These are phyloP conservation scores for Jamesozyma spencerorum DNA, from an alignment of 805 yeast species.

Conservation along the genomic window DNA sequence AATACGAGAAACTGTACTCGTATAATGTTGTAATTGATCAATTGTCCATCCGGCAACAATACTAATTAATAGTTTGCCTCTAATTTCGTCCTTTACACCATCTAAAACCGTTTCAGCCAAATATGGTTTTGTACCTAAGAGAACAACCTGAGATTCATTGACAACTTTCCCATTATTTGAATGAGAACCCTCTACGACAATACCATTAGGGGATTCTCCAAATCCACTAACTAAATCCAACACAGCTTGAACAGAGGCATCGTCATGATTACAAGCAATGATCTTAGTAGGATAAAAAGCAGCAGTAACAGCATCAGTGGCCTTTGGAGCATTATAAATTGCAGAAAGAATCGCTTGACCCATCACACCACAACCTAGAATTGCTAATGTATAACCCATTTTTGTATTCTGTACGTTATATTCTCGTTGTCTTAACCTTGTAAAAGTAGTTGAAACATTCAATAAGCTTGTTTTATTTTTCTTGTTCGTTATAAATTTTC, in stretches of 20 bases:
- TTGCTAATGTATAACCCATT: slow-evolving; percentile 50
- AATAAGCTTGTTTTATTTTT: too few relatives aligned
- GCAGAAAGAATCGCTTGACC: slow-evolving; percentile 89
- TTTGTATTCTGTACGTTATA: not conserved
- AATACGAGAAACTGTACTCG: slow-evolving; percentile 66
- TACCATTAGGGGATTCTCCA: slow-evolving; percentile 36
- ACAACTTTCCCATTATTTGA: slow-evolving; percentile 54
- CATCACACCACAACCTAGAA: slow-evolving; percentile 92
- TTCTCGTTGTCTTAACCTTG: too few relatives aligned
- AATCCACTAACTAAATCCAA: slow-evolving; percentile 39
- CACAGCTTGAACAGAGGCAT: slow-evolving; percentile 39
- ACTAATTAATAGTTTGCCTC: slow-evolving; percentile 59
- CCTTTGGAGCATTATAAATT: slow-evolving; percentile 27
- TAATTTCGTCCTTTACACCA: slow-evolving; percentile 38
- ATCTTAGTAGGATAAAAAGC: slow-evolving; percentile 55
- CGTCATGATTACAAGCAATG: slow-evolving; percentile 57
- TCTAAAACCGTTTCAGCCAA: slow-evolving; percentile 54
- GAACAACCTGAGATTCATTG: slow-evolving; percentile 52
- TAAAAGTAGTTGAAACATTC: too few relatives aligned
- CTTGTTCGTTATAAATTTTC: too few relatives aligned
- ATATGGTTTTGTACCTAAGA: slow-evolving; percentile 86
- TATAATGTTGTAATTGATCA: slow-evolving; percentile 46
- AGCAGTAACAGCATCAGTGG: slow-evolving; percentile 19
- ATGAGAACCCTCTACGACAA: slow-evolving; percentile 43
- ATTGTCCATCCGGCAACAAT: slow-evolving; percentile 91